Base-by-base conservation (phyloP, 2,329 filamentous ascomycete genomes). In the Diaporthe longicolla region DNA sequence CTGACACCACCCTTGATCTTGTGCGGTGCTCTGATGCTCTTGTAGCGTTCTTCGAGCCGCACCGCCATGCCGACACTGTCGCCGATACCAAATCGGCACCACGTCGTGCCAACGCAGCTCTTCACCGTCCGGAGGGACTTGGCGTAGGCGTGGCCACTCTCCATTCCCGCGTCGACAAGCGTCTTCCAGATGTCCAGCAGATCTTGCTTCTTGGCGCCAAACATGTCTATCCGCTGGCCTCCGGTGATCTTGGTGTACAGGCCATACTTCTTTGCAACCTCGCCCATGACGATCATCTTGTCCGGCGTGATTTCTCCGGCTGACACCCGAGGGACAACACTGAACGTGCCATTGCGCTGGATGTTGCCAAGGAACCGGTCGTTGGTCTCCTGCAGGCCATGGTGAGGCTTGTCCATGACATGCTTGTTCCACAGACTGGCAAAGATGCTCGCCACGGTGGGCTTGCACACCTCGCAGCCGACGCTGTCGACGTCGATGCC, bases 241-340 rank as follows among this genome's bases (percentile, higher is more conserved):
- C 95, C 95, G 0, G 95, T 98, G 80, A 98, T 97, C 84, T 98
- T 98, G 80, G 92, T 95, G 84, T 98, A 98, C 9, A 98, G 86
- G 48, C 89, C 89, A 80, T 94, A 97, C 81, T 96, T 93, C 85
- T 94, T 94, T 0, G 95, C 95, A 0, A 98, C 94, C 72, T 92
- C 90, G 0, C 94, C 95, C 74, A 98, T 95, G 73, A 92, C 89
- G 61, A 97, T 93, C 69, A 98, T 89, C 81, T 94, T 95, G 65
- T 97, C 93, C 0, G 95, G 92, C 0, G 94, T 97, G 79, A 98
- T 97, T 82, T 98, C 95, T 74, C 95, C 95, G 59, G 90, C 95
- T 2, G 94, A 89, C 0, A 98, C 91, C 58, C 95, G 91, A 3
- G 95, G 95, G 0, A 98, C 89, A 15, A 98, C 95, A 1, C 93